Evolutionary conservation across 805 yeast genomes (phyloP).

Genomic region (Candida pini): DNA sequence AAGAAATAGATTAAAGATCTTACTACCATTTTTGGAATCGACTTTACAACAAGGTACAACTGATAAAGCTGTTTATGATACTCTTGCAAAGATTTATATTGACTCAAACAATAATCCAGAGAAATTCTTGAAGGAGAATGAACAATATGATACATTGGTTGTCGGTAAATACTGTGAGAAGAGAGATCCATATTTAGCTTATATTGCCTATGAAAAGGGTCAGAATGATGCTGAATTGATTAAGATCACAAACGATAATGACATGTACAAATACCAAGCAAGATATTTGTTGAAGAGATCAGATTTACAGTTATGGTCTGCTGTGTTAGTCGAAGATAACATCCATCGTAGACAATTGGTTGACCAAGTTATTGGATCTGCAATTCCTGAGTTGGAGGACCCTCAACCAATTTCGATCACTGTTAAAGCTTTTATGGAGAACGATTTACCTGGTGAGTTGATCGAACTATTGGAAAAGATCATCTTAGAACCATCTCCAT

Average conservation of each 20-base stretch:
- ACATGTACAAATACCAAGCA: slow-evolving; percentile 99
- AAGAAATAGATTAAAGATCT: slow-evolving; percentile 86
- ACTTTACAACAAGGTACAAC: slow-evolving; percentile 77
- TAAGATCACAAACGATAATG: slow-evolving; percentile 89
- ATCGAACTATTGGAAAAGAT: slow-evolving; percentile 94
- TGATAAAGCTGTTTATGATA: slow-evolving; percentile 89
- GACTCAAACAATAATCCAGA: slow-evolving; percentile 98
- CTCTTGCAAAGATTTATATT: slow-evolving; percentile 95
- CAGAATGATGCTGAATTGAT: slow-evolving; percentile 84
- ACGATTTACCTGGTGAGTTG: slow-evolving; percentile 86
- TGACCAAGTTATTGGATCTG: slow-evolving; percentile 93
- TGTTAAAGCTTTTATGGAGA: slow-evolving; percentile 94
- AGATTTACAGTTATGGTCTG: slow-evolving; percentile 77
- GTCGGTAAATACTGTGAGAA: slow-evolving; percentile 98
- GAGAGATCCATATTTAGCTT: slow-evolving; percentile 97
- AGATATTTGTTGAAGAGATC: slow-evolving; percentile 86
- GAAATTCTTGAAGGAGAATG: slow-evolving; percentile 88
- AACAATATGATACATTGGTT: slow-evolving; percentile 82
- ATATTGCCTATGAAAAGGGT: slow-evolving; percentile 96
- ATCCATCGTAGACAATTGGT: slow-evolving; percentile 84
- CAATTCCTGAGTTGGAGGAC: slow-evolving; percentile 87
- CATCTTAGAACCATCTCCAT: slow-evolving; percentile 94
- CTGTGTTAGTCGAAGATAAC: slow-evolving; percentile 70
- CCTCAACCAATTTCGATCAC: slow-evolving; percentile 93
- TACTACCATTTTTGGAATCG: slow-evolving; percentile 89